These are phyloP conservation scores for Podaxis sp. DNA, from an alignment of 768 basidiomycete species.

Conservation along the genomic window DNA sequence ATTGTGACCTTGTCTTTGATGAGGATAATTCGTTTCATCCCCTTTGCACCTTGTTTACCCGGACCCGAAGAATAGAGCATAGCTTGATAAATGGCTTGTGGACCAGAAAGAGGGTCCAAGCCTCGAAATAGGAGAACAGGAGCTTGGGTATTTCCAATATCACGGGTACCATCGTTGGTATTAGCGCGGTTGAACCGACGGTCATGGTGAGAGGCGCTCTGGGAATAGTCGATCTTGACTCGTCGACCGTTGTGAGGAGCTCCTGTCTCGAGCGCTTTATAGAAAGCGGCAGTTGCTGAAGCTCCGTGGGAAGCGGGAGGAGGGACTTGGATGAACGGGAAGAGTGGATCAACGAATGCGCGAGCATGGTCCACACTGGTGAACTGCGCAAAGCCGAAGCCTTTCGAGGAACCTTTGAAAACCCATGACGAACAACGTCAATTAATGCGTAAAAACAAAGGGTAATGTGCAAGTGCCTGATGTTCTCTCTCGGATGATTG, in stretches of 20 bases:
- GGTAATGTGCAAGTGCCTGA: constrained; percentile 92
- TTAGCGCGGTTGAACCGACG: constrained; percentile 60
- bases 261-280: constrained; percentile 73
- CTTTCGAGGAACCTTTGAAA: constrained; percentile 88
- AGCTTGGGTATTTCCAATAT: constrained; percentile 85
- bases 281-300: constrained; percentile 66
- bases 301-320: constrained; percentile 88
- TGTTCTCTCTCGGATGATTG: constrained; percentile 94
- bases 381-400: constrained; percentile 97
- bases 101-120: constrained; percentile 83
- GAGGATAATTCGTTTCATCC: constrained; percentile 84
- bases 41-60: constrained; percentile 75
- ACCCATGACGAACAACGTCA: constrained; percentile 68
- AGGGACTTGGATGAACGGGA: constrained; percentile 91
- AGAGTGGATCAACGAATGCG: constrained; percentile 87
- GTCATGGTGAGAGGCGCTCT: constrained; percentile 75
- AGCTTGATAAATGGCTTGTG: constrained; percentile 82
- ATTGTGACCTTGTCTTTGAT: constrained; percentile 87
- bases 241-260: constrained; percentile 74
- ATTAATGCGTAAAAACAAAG: constrained; percentile 66
- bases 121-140: constrained; percentile 88
- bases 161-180: constrained; percentile 90
- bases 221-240: constrained; percentile 95
- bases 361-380: constrained; percentile 81
- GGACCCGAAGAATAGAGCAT: constrained; percentile 81